Conservation (phyloP, 768 basidiomycete species). For the Leccinum pellstonianum region DNA sequence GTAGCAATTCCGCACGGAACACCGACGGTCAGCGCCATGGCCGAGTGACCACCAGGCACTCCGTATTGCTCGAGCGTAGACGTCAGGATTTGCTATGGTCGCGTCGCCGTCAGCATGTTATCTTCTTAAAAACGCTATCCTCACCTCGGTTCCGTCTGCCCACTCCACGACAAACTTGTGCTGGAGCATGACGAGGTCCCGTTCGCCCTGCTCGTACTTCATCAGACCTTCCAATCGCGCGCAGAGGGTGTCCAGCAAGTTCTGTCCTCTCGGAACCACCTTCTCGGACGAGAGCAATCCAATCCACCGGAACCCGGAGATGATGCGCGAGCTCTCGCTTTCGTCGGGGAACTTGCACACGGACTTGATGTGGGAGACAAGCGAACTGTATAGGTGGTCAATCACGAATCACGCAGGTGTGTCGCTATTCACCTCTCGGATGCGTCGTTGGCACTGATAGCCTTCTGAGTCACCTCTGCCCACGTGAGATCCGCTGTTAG, state of each 20-base stretch:
- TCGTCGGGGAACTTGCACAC: conserved; percentile 72
- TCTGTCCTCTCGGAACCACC: conserved; percentile 60
- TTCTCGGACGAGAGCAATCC: conserved; percentile 81
- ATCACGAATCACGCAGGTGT: neutral
- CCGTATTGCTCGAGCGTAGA: conserved; percentile 85
- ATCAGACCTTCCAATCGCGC: conserved; percentile 87
- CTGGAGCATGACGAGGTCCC: conserved; percentile 96
- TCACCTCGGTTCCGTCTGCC: conserved; percentile 72
- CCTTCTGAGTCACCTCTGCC: conserved; percentile 60
- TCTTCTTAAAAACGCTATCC: conserved; percentile 16
- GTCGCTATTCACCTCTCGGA: conserved; percentile 57
- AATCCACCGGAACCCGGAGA: conserved; percentile 90
- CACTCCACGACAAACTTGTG: conserved; percentile 96
- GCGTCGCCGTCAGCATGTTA: conserved; percentile 3
- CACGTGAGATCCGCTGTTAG: conserved; percentile 73
- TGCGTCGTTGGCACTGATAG: conserved; percentile 63
- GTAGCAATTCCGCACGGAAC: conserved; percentile 92
- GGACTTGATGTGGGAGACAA: conserved; percentile 68
- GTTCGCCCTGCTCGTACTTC: conserved; percentile 87
- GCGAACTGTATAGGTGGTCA: conserved; percentile 45
- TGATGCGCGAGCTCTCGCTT: conserved; percentile 70
- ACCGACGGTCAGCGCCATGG: conserved; percentile 92
- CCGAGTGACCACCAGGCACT: conserved; percentile 71
- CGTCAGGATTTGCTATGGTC: conserved; percentile 71
- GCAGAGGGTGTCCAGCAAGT: conserved; percentile 93